Conservation (phyloP, 2,329 filamentous ascomycete genomes). For the Clarireedia sp. region DNA sequence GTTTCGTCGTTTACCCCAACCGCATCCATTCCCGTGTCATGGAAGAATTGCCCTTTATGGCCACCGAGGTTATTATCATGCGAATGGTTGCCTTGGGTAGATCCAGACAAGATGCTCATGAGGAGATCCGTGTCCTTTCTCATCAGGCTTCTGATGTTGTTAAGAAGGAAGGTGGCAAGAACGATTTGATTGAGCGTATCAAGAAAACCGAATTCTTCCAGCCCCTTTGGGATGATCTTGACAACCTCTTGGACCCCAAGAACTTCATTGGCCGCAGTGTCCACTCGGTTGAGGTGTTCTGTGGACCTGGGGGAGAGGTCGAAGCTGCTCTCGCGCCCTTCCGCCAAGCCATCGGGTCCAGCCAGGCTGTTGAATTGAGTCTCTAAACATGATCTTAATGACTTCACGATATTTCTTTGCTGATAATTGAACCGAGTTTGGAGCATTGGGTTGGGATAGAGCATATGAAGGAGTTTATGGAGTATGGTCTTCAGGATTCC, state of each 20-base stretch:
- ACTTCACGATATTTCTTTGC: not conserved
- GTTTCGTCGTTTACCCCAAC: constrained; percentile 69
- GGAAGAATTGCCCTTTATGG: constrained; percentile 82
- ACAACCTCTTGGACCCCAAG: constrained; percentile 56
- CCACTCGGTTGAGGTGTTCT: constrained; percentile 46
- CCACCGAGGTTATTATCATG: constrained; percentile 70
- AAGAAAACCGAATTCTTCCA: constrained; percentile 65
- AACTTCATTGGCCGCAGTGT: constrained; percentile 49
- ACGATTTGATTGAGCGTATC: constrained; percentile 77
- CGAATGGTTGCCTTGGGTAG: constrained; percentile 61
- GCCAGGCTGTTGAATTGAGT: constrained; percentile 20
- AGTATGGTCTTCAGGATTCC: not conserved
- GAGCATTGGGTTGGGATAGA: not conserved
- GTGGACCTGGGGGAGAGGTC: constrained; percentile 38
- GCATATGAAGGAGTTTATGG: constrained; percentile 6
- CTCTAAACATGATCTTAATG: not conserved
- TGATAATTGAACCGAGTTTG: not conserved
- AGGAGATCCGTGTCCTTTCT: constrained; percentile 75
- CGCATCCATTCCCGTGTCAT: constrained; percentile 60
- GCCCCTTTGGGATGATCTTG: constrained; percentile 61
- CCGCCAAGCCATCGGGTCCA: constrained; percentile 27
- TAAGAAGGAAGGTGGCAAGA: constrained; percentile 58
- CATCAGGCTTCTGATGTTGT: constrained; percentile 67
- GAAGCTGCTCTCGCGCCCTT: constrained; percentile 40
- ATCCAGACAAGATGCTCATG: constrained; percentile 75